Conservation (phyloP, 441 rosid species). For the Jatropha podagrica region DNA sequence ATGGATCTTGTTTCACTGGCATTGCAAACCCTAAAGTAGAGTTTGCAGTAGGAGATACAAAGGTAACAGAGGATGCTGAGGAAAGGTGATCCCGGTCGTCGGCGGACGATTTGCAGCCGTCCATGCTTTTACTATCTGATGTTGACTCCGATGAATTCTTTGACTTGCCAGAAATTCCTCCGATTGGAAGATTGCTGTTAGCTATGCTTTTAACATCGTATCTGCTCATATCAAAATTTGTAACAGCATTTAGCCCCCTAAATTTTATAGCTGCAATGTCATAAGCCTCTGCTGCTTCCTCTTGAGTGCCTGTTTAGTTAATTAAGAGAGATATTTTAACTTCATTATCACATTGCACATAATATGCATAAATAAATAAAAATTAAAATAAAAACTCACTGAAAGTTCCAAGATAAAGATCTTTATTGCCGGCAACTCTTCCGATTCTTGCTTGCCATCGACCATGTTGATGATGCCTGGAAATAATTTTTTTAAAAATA, state of each 20-base stretch:
- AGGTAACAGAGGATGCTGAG: slow-evolving; percentile 49
- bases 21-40: slow-evolving; percentile 47
- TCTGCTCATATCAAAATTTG: slow-evolving; percentile 89
- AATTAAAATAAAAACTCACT: slow-evolving; percentile 48
- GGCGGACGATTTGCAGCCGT: slow-evolving; percentile 33
- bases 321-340: background rate
- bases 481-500: background rate
- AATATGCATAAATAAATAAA: background rate
- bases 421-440: slow-evolving; percentile 97
- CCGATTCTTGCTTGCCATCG: slow-evolving; percentile 99
- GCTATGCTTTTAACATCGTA: slow-evolving; percentile 84
- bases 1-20: slow-evolving; percentile 62
- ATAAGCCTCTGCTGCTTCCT: slow-evolving; percentile 96
- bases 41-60: slow-evolving; percentile 36
- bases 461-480: slow-evolving; percentile 97
- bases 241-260: slow-evolving; percentile 81
- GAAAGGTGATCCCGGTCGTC: slow-evolving; percentile 49
- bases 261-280: slow-evolving; percentile 96
- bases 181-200: slow-evolving; percentile 73
- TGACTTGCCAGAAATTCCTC: slow-evolving; percentile 53
- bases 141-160: slow-evolving; percentile 40
- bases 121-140: slow-evolving; percentile 44
- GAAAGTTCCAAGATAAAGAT: slow-evolving; percentile 97
- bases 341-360: too few relatives aligned
- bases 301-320: slow-evolving; percentile 66